Percentiles rank a stretch among this genome's conserved stretches.
These are phyloP conservation scores for Fusarium sororula DNA, from an alignment of 2,329 filamentous ascomycete genomes.

Conservation along the genomic window DNA sequence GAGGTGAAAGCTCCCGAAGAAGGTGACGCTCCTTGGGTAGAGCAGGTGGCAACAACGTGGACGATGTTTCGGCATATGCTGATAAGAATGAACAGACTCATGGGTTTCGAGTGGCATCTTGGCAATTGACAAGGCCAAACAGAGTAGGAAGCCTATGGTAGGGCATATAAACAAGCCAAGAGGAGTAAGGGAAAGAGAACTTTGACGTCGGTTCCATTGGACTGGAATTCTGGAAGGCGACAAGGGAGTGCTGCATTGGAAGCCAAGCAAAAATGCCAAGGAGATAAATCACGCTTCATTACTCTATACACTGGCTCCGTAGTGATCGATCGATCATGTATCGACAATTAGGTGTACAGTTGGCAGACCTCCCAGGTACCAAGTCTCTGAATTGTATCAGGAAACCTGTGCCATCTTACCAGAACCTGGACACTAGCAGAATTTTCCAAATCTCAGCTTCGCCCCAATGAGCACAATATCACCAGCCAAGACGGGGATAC, in stretches of 20 bases:
- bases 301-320: not conserved
- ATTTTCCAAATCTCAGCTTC: not conserved
- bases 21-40: not conserved
- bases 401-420: not conserved
- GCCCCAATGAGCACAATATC: not conserved
- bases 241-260: not conserved
- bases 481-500: constrained; percentile 9
- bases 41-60: not conserved
- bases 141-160: not conserved
- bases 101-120: not conserved
- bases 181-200: too few species aligned
- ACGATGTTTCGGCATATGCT: not conserved
- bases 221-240: not conserved
- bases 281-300: accelerated
- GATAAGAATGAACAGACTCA: not conserved
- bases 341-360: not conserved
- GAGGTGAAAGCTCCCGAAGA: not conserved
- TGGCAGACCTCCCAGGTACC: not conserved
- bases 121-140: accelerated
- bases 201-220: not conserved
- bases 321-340: not conserved
- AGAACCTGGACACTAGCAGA: not conserved
- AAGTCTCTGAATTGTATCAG: not conserved
- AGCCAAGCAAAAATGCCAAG: not conserved
- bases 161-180: accelerated